These are phyloP conservation scores for Athelia psychrophila DNA, from an alignment of 1,284 basidiomycete species.

Conservation along the genomic window DNA sequence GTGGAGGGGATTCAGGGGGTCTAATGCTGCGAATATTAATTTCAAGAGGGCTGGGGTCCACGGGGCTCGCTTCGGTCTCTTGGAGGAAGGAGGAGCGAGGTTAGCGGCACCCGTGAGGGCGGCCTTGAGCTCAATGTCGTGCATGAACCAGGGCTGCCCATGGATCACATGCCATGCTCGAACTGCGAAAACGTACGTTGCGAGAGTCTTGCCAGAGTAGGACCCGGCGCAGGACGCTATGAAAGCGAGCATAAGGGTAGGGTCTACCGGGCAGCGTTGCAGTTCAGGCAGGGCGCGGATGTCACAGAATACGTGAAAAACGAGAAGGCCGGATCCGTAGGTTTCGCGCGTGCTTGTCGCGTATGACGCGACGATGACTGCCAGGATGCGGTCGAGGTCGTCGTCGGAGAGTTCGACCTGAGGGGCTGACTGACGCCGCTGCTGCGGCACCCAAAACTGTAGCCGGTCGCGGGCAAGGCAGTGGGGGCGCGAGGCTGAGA, in stretches of 20 bases:
- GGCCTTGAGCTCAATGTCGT: constrained; percentile 16
- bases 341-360: constrained; percentile 14
- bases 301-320: constrained; percentile 30
- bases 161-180: constrained; percentile 36
- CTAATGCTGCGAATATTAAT: constrained; percentile 12
- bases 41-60: constrained; percentile 17
- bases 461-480: constrained; percentile 19
- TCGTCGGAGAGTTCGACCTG: constrained; percentile 4
- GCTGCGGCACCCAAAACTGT: constrained; percentile 12
- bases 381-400: constrained; percentile 12
- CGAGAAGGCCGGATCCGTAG: constrained; percentile 24
- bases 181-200: constrained; percentile 25
- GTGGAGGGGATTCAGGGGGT: constrained; percentile 22
- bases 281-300: constrained; percentile 13
- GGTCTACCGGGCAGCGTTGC: constrained; percentile 14
- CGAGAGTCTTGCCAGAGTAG: constrained; percentile 14
- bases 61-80: constrained; percentile 18
- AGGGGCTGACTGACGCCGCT: background rate
- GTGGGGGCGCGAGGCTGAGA: constrained; percentile 18
- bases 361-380: constrained; percentile 14
- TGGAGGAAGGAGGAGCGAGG: constrained; percentile 15
- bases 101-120: constrained; percentile 19
- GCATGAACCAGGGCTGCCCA: constrained; percentile 18
- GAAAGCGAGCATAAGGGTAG: no score
- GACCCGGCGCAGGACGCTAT: constrained; percentile 14